These are phyloP conservation scores for Emergomyces africanus DNA, from an alignment of 2,329 filamentous ascomycete genomes.

Conservation along the genomic window DNA sequence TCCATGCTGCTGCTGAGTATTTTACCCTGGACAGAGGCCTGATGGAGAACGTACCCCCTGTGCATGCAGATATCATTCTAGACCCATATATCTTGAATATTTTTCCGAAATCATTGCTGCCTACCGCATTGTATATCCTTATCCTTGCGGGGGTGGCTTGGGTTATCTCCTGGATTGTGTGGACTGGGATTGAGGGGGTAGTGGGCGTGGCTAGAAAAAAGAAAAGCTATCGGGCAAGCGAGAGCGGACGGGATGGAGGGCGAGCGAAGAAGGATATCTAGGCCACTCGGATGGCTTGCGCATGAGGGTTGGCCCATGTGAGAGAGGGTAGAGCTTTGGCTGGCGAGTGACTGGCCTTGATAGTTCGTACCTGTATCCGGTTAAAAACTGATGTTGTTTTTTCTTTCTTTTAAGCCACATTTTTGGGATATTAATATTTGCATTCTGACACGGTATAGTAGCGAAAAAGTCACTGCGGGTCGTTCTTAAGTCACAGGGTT, in stretches of 20 bases:
- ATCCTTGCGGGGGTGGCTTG: conserved; percentile 44
- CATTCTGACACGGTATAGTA: neutral
- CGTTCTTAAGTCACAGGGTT: neutral
- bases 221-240: neutral
- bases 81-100: conserved; percentile 75
- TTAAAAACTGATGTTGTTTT: neutral
- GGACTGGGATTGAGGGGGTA: conserved; percentile 10
- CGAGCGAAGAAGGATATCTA: neutral
- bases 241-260: neutral
- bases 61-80: conserved; percentile 68
- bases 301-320: neutral
- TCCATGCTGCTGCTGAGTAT: conserved; percentile 72
- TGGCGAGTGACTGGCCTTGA: neutral
- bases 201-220: neutral
- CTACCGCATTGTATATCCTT: conserved; percentile 56
- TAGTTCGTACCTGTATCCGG: neutral
- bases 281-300: neutral
- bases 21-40: conserved; percentile 60
- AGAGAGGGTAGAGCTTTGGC: neutral
- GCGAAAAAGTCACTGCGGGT: neutral
- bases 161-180: conserved; percentile 37
- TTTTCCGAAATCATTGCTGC: conserved; percentile 63
- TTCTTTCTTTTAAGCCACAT: neutral
- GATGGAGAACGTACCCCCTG: conserved; percentile 62
- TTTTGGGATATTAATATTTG: neutral